Evolutionary conservation across 2,329 filamentous ascomycete genomes (phyloP).

Genomic region (Claviceps pazoutovae): DNA sequence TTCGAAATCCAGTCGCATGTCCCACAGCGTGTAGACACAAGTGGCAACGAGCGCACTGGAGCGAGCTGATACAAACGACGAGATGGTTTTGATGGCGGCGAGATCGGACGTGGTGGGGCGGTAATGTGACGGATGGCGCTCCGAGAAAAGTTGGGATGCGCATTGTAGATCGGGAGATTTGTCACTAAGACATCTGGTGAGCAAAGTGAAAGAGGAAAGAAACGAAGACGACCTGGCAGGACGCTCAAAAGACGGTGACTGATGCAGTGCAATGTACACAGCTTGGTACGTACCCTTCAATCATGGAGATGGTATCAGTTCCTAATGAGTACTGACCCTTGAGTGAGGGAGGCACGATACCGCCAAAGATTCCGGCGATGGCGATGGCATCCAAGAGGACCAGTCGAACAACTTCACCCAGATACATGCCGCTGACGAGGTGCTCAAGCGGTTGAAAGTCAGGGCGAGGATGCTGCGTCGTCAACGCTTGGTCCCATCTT

Average conservation of each 20-base stretch:
- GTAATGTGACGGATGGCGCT: conserved; percentile 33
- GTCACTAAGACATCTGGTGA: conserved; percentile 23
- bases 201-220: not conserved
- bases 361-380: conserved; percentile 39
- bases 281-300: conserved; percentile 36
- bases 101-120: conserved; percentile 33
- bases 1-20: conserved; percentile 36
- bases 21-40: conserved; percentile 45
- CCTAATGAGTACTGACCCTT: conserved; percentile 40
- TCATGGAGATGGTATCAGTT: conserved; percentile 44
- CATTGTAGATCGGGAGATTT: conserved; percentile 25
- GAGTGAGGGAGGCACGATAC: conserved; percentile 40
- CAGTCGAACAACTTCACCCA: conserved; percentile 50
- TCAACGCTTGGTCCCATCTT: conserved; percentile 44
- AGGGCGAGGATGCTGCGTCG: conserved; percentile 37
- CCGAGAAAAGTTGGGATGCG: conserved; percentile 34
- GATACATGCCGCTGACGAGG: conserved; percentile 50
- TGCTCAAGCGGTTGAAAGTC: conserved; percentile 50
- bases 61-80: conserved; percentile 40
- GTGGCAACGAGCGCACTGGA: conserved; percentile 46
- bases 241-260: not conserved
- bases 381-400: conserved; percentile 45
- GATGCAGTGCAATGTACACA: not conserved
- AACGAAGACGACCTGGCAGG: not conserved
- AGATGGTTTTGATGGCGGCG: conserved; percentile 35